Conservation (phyloP, 331 rosid genomes). For the Dryas integrifolia region DNA sequence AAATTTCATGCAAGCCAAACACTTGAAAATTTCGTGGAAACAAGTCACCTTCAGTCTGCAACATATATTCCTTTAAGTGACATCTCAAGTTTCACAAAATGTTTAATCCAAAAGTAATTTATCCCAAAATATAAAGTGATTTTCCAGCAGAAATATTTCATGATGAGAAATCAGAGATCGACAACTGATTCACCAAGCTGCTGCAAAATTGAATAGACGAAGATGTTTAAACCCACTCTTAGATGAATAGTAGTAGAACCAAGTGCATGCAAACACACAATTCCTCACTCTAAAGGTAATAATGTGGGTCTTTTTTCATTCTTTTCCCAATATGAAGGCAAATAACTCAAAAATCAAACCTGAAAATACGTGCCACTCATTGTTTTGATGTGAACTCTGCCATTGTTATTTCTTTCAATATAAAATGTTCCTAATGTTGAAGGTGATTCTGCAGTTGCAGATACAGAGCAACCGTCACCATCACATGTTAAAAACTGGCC, state of each 20-base stretch:
- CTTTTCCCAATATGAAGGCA: slow-evolving; percentile 10
- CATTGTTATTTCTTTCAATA: slow-evolving; percentile 51
- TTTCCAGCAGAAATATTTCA: background rate
- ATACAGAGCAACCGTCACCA: slow-evolving; percentile 53
- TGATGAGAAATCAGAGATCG: background rate
- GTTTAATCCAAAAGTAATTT: background rate
- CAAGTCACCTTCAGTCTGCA: background rate
- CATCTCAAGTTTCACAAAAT: background rate
- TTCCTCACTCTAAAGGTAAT: background rate
- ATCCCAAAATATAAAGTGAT: background rate
- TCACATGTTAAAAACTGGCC: slow-evolving; percentile 79
- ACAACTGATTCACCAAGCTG: background rate
- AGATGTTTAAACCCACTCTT: background rate
- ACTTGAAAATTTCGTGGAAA: background rate
- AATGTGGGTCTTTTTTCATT: slow-evolving; percentile 6
- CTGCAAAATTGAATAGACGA: background rate
- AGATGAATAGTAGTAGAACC: background rate
- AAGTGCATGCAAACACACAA: background rate
- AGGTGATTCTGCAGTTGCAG: slow-evolving; percentile 58
- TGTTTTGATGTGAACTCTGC: slow-evolving; percentile 62
- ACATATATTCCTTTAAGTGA: background rate
- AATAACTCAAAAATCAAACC: slow-evolving; percentile 39
- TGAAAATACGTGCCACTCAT: slow-evolving; percentile 61
- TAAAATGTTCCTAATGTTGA: slow-evolving; percentile 54
- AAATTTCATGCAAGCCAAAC: slow-evolving; percentile 4